Base-by-base conservation (phyloP, 106 monocot genomes). In the Acorus calamus region DNA sequence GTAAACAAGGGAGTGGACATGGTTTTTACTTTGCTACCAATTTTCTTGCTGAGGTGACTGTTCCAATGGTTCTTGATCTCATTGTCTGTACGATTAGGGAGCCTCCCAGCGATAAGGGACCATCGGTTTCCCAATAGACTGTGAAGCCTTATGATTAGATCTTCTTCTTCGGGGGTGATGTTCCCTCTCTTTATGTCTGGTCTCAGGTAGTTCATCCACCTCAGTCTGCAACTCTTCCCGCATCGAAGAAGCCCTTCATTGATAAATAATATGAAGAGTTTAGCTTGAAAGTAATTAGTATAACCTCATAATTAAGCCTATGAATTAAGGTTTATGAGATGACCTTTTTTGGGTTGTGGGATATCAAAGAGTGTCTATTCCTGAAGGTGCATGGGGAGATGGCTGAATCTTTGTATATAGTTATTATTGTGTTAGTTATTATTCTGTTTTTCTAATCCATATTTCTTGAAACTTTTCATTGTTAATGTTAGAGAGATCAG, bases 51-150 rank as follows among this genome's bases (percentile, higher is more conserved):
- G 43, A 76, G 53, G 42, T 72, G 72, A 57, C 58, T 78, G 55
- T 71, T 53, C 67, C 70, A 70, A 49, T 78, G 68, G 63, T 73
- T 78, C 68, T 78, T 78, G 63, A 79, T 79, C 47, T 79, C 79
- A 47, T 79, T 79, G 46, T 79, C 79, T 0, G 79, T 79, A 9
- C 79, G 79, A 4, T 69, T 73, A 0, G 79, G 79, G 14, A 79
- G 63, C 5, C 79, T 41, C 0, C 69, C 79, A 5, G 79, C 79
- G 14, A 79, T 79, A 8, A 79, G 60, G 2, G 79, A 79, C 79
- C 79, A 79, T 9, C 79, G 50, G 59, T 79, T 79, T 3, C 78
- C 78, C 4, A 79, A 65, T 45, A 79, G 45, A 2, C 53, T 52
- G 10, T 74, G 79, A 55, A 79, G 79, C 3, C 79, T 48, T 53